Evolutionary conservation across 2,329 filamentous ascomycete species (phyloP).

Genomic region (Thielaviopsis punctulata): DNA sequence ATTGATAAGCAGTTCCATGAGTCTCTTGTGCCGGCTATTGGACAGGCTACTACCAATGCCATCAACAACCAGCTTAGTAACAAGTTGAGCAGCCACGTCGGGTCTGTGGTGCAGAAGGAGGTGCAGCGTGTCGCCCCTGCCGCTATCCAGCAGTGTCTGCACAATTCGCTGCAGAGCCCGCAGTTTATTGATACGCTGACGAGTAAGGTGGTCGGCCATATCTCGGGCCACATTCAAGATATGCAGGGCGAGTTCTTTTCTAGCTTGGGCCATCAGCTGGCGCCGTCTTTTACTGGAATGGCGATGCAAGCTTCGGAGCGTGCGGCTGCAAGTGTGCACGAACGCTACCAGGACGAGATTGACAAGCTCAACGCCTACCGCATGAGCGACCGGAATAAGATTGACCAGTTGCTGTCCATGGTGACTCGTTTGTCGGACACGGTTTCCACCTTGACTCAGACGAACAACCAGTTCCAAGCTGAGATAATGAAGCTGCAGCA

Average conservation of each 20-base stretch:
- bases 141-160: conserved; percentile 43
- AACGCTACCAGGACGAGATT: conserved; percentile 35
- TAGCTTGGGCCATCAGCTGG: conserved; percentile 44
- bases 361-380: conserved; percentile 34
- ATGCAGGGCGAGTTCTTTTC: conserved; percentile 53
- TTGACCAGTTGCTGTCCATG: conserved; percentile 52
- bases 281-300: conserved; percentile 47
- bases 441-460: conserved; percentile 49
- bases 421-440: conserved; percentile 51
- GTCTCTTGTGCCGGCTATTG: conserved; percentile 58
- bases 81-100: conserved; percentile 48
- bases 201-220: conserved; percentile 9
- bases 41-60: conserved; percentile 46
- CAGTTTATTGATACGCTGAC: conserved; percentile 53
- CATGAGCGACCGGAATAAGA: conserved; percentile 40
- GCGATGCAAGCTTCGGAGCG: conserved; percentile 50
- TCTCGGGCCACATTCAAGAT: conserved; percentile 49
- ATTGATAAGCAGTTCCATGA: conserved; percentile 60
- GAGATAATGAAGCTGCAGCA: conserved; percentile 39
- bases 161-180: conserved; percentile 51
- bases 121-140: conserved; percentile 53
- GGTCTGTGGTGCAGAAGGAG: conserved; percentile 53
- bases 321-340: conserved; percentile 50
- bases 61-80: conserved; percentile 56
- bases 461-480: conserved; percentile 52